phyloP scores from a whole-genome alignment of 805 yeast genomes.

The Candida ovalis region DNA sequence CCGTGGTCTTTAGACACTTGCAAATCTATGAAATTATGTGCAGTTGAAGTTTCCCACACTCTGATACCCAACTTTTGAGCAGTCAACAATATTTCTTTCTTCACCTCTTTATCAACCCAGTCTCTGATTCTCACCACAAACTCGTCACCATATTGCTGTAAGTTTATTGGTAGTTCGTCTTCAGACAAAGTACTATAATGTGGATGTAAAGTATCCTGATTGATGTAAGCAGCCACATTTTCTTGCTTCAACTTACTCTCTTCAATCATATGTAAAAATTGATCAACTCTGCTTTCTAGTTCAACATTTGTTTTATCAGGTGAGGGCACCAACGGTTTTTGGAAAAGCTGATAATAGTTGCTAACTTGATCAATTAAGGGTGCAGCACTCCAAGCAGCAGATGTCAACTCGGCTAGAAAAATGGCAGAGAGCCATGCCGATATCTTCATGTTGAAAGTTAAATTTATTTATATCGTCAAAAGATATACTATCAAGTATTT shows the following conservation, averaged over 20 bases:
- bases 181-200: slow-evolving; percentile 32
- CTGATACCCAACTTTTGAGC: slow-evolving; percentile 23
- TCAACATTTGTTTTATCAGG: not conserved
- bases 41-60: slow-evolving; percentile 47
- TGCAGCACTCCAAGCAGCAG: slow-evolving; percentile 1
- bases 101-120: slow-evolving; percentile 23
- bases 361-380: not conserved
- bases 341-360: not conserved
- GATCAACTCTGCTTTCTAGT: not conserved
- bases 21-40: slow-evolving; percentile 46
- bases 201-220: slow-evolving; percentile 3
- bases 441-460: not conserved
- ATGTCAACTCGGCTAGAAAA: not conserved
- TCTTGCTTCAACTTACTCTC: slow-evolving; percentile 1
- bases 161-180: slow-evolving; percentile 36
- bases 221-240: slow-evolving; percentile 2
- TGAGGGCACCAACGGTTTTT: not conserved
- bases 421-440: not conserved
- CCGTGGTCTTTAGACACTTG: slow-evolving; percentile 26
- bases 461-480: not conserved
- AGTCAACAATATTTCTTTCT: slow-evolving; percentile 20
- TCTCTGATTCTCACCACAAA: slow-evolving; percentile 41
- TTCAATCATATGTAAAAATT: not conserved
- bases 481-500: not conserved
- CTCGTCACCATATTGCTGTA: slow-evolving; percentile 38